Percentiles rank a stretch among this genome's conserved stretches.
Evolutionary conservation across 176 grass and related monocot species (phyloP).

Genomic region (Aegilops sharonensis): DNA sequence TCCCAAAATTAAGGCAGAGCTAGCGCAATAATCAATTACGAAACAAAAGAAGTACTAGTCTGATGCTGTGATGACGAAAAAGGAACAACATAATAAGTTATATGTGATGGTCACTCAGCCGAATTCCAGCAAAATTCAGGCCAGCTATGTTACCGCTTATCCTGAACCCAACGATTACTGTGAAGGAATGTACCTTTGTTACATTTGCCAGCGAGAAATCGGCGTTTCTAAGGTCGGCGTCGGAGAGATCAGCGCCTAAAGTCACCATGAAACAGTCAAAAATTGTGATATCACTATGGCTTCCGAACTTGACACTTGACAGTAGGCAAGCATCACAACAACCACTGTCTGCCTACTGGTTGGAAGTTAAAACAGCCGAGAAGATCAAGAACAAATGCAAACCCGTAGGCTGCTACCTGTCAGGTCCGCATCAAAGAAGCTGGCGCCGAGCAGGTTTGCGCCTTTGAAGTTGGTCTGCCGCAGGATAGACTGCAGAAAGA

Average conservation of each 20-base stretch:
- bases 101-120: not conserved
- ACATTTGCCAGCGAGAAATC: slow-evolving; percentile 78
- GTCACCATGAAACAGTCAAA: not conserved
- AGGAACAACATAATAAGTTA: not conserved
- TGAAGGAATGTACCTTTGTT: slow-evolving; percentile 44
- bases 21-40: not conserved
- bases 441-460: slow-evolving; percentile 73
- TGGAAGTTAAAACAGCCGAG: not conserved
- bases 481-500: slow-evolving; percentile 59
- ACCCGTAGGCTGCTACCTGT: slow-evolving; percentile 46
- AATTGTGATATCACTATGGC: too few species aligned
- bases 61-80: not conserved
- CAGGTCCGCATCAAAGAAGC: slow-evolving; percentile 89
- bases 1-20: not conserved
- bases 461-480: slow-evolving; percentile 90
- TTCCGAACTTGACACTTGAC: not conserved
- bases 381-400: not conserved
- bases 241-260: slow-evolving; percentile 77
- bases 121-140: not conserved
- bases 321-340: not conserved
- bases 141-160: not conserved
- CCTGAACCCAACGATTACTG: not conserved
- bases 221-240: slow-evolving; percentile 58
- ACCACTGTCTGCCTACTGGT: not conserved
- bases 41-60: not conserved